Evolutionary conservation across 495 filamentous ascomycete genomes (phyloP).

Genomic region (Neurospora pannonica): DNA sequence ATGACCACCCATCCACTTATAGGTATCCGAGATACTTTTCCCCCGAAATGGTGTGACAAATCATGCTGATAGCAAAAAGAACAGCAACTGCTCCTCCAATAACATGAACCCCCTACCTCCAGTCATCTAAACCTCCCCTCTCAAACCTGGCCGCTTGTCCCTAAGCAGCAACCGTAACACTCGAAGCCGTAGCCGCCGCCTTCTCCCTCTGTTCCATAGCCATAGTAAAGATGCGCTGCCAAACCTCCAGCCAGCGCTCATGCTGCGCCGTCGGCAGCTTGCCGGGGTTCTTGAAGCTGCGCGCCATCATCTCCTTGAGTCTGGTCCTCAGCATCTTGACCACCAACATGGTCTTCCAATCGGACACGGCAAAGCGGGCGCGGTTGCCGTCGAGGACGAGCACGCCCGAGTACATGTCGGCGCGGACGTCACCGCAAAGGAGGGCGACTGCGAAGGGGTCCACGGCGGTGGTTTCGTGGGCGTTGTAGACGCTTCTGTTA

Average conservation of each 20-base stretch:
- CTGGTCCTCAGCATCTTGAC: constrained; percentile 64
- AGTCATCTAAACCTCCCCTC: background rate
- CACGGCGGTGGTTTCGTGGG: constrained; percentile 77
- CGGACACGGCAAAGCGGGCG: constrained; percentile 73
- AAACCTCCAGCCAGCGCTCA: constrained; percentile 66
- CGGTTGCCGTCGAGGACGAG: constrained; percentile 77
- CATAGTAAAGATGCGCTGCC: constrained; percentile 41
- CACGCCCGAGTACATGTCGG: constrained; percentile 80
- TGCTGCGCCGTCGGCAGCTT: constrained; percentile 56
- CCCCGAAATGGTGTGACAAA: background rate
- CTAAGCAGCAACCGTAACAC: background rate
- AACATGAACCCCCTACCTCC: background rate
- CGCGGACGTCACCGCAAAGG: constrained; percentile 78
- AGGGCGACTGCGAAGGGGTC: constrained; percentile 75
- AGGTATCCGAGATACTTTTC: background rate
- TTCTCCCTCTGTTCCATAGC: constrained; percentile 20
- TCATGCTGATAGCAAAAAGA: background rate
- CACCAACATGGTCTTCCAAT: constrained; percentile 84
- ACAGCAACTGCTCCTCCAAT: background rate
- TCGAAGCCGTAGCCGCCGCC: constrained; percentile 1
- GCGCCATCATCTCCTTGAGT: constrained; percentile 60
- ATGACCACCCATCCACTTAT: background rate
- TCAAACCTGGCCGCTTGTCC: background rate
- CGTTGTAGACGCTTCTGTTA: constrained; percentile 57
- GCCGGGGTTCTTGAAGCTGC: constrained; percentile 64